phyloP scores from a whole-genome alignment of 2,329 filamentous ascomycete genomes.

The Clarireedia monteithiana region DNA sequence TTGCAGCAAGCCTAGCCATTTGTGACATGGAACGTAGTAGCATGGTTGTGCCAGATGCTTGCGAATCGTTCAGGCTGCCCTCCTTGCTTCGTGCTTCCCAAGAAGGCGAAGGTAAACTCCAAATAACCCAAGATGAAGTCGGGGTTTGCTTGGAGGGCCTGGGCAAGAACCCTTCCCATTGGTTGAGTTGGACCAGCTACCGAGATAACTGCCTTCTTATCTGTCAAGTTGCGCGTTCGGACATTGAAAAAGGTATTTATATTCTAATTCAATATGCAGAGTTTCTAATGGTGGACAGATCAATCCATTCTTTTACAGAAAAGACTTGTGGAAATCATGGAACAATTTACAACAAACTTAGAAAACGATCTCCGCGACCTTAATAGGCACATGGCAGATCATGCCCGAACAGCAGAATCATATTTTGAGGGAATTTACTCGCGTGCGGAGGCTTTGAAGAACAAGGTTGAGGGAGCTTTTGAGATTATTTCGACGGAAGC shows the following conservation, averaged over 20 bases:
- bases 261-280: not conserved
- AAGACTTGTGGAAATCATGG: conserved; percentile 24
- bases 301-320: conserved; percentile 25
- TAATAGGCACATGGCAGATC: conserved; percentile 17
- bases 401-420: conserved; percentile 15
- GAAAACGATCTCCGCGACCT: conserved; percentile 19
- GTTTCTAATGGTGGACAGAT: conserved; percentile 21
- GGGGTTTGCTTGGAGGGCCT: conserved; percentile 45
- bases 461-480: conserved; percentile 19
- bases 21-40: conserved; percentile 52
- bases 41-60: conserved; percentile 41
- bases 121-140: conserved; percentile 29
- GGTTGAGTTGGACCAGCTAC: conserved; percentile 58
- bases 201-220: conserved; percentile 53
- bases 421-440: conserved; percentile 19
- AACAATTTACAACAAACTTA: conserved; percentile 20
- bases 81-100: conserved; percentile 31
- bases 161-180: conserved; percentile 46
- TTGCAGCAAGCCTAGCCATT: conserved; percentile 53
- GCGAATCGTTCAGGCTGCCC: conserved; percentile 35
- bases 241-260: conserved; percentile 45
- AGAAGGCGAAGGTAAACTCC: conserved; percentile 26
- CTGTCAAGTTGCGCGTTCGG: conserved; percentile 51
- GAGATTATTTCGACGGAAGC: conserved; percentile 18
- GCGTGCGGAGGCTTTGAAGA: conserved; percentile 18